Base-by-base conservation (phyloP, 2,329 filamentous ascomycete species). In the Colletotrichum sidae region DNA sequence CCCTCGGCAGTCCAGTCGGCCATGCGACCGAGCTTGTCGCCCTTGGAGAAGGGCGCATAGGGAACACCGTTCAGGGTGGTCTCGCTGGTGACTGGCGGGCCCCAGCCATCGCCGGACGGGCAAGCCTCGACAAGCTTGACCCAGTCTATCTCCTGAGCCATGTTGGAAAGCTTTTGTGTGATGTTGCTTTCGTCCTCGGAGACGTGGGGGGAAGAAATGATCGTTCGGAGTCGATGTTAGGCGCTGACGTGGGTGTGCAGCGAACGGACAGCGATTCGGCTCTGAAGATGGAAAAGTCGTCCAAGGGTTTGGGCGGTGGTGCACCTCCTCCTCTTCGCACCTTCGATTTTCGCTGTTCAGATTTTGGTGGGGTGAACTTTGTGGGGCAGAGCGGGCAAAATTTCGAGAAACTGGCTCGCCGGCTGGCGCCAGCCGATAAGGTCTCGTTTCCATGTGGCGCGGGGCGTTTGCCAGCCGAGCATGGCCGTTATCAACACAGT, bases 11-110 rank as follows among this genome's bases (percentile, higher is more conserved):
- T 97, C 96, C 96, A 99, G 85, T 99, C 96, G 67, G 96, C 96
- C 94, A 99, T 98, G 79, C 96, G 94, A 76, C 96, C 96, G 67
- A 99, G 86, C 87, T 97, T 98, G 85, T 99, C 96, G 78, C 93
- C 94, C 83, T 99, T 99, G 71, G 94, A 97, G 85, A 96, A 99
- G 67, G 96, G 96, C 73, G 96, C 96, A 80, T 97, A 99, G 44
- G 96, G 96, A 54, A 98, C 93, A 77, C 96, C 96, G 77, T 97
- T 90, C 74, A 98, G 88, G 68, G 92, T 97, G 69, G 93, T 97
- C 78, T 97, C 93, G 73, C 83, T 88, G 67, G 94, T 91, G 71
- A 91, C 88, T 67, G 92, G 80, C 58, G 95, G 95, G 67, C 96
- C 96, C 96, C 96, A 99, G 79, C 90, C 88, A 74, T 93, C 90